These are phyloP conservation scores for Fraxinus greggii DNA, from an alignment of 305 asterid genomes.

Conservation along the genomic window DNA sequence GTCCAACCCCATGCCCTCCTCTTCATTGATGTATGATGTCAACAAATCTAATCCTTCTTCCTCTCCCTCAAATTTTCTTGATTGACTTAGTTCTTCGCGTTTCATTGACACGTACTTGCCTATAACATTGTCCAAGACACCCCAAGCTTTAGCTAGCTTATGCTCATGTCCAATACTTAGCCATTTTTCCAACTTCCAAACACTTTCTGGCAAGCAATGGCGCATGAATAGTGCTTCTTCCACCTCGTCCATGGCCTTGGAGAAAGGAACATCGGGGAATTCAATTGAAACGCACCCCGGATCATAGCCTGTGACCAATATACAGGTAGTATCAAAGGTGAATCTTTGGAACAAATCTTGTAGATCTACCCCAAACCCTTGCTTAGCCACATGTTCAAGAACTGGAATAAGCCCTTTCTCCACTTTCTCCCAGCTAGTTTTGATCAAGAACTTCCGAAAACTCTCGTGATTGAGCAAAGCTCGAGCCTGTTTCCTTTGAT, in stretches of 20 bases:
- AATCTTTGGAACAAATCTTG: conserved; percentile 48
- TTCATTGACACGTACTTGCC: conserved; percentile 40
- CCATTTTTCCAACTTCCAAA: conserved; percentile 37
- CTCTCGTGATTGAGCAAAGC: conserved; percentile 35
- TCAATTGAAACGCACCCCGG: conserved; percentile 42
- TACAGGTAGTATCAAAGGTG: conserved; percentile 46
- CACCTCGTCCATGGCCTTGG: conserved; percentile 45
- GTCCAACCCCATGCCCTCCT: neutral
- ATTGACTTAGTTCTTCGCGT: conserved; percentile 22
- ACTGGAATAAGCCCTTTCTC: conserved; percentile 35
- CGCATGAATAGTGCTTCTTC: conserved; percentile 51
- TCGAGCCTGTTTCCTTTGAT: conserved; percentile 40
- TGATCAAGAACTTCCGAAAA: conserved; percentile 32
- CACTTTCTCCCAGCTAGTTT: conserved; percentile 37
- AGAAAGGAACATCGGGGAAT: conserved; percentile 41
- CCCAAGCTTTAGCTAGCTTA: conserved; percentile 30
- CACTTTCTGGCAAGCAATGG: conserved; percentile 38
- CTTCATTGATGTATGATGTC: conserved; percentile 41
- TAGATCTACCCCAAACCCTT: conserved; percentile 30
- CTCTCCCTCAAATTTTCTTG: neutral
- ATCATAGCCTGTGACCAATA: conserved; percentile 41
- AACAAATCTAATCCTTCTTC: conserved; percentile 44
- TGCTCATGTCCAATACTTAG: conserved; percentile 42
- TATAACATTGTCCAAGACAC: conserved; percentile 34
- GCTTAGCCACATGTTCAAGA: conserved; percentile 30